Evolutionary conservation across 768 basidiomycete genomes (phyloP), one percentile per base, ranked within the genome.

Genomic region (Megacollybia marginata): DNA sequence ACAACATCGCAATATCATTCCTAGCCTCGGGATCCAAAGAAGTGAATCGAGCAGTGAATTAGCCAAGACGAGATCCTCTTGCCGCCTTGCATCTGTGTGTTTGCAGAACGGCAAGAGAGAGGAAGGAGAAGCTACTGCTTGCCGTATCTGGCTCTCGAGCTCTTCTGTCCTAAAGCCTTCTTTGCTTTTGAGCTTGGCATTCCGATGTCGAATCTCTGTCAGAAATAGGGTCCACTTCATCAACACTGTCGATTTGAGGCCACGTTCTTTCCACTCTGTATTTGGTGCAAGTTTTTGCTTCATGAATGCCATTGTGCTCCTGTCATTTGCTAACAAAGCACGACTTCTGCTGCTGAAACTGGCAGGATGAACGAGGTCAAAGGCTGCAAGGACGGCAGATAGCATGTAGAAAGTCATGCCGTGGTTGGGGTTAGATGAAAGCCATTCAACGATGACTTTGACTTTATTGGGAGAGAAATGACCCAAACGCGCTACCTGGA

Each of bases 201-300:
- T 81, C 16, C 78, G 76, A 60, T 85, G 82, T 20, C 90, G 75
- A 6, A 81, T 75, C 54, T 89, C 83, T 1, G 89, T 83, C 55
- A 92, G 70, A 63, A 91, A 90, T 51, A 94, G 72, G 0, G 91
- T 86, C 90, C 91, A 94, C 59, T 90, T 89, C 35, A 96, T 73
- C n/a, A 86, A 65, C 5, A 93, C 59, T 2, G 77, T 73, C 0
- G 89, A 83, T 58, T 85, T 88, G 13, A 95, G 65, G 1, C 82
- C 81, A 1, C 73, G 66, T 16, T 85, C 82, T 48, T 75, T 83
- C 89, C 90, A 92, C 13, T 73, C 65, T 2, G 76, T 66, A 3
- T 72, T 56, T 9, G 75, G 59, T 12, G 73, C 68, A 7, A 88
- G 65, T 52, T 78, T 79, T 48, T 68, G 77, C 16, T 71, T 78